Percentiles rank a stretch among this genome's conserved stretches.
Conservation (phyloP, 805 yeast species). For the Candida argentea region DNA sequence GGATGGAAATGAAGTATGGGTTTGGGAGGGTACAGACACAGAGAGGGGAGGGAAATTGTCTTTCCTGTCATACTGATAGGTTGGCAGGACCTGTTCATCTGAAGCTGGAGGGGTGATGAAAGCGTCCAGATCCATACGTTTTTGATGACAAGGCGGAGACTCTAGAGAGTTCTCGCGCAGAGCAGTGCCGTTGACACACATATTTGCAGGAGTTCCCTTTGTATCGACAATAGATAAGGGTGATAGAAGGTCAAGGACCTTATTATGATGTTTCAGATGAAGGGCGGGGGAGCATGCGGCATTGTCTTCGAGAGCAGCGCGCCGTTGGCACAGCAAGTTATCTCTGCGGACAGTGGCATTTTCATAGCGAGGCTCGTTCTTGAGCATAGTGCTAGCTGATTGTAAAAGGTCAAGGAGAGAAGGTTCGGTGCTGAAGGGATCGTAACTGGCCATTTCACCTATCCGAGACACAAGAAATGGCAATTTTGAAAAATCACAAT, state of each 20-base stretch:
- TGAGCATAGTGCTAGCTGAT: conserved; percentile 30
- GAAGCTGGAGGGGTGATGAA: not conserved
- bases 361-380: conserved; percentile 29
- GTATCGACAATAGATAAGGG: conserved; percentile 31
- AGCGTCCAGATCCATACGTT: not conserved
- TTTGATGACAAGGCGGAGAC: too few species aligned
- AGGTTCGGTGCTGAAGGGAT: too few species aligned
- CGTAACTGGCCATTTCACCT: too few species aligned
- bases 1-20: conserved; percentile 13
- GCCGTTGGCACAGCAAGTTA: conserved; percentile 17
- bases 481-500: too few species aligned
- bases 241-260: conserved; percentile 27
- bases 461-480: too few species aligned
- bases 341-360: conserved; percentile 29
- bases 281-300: not conserved
- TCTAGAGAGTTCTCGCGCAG: too few species aligned
- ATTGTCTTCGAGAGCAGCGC: too few species aligned
- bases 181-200: too few species aligned
- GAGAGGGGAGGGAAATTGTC: not conserved
- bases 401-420: conserved; percentile 31
- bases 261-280: conserved; percentile 7
- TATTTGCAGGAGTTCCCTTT: conserved; percentile 9
- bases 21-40: not conserved
- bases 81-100: too few species aligned
- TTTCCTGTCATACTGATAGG: too few species aligned